Conservation (phyloP, 1,284 basidiomycete species). For the Tylopilus orsonianus region DNA sequence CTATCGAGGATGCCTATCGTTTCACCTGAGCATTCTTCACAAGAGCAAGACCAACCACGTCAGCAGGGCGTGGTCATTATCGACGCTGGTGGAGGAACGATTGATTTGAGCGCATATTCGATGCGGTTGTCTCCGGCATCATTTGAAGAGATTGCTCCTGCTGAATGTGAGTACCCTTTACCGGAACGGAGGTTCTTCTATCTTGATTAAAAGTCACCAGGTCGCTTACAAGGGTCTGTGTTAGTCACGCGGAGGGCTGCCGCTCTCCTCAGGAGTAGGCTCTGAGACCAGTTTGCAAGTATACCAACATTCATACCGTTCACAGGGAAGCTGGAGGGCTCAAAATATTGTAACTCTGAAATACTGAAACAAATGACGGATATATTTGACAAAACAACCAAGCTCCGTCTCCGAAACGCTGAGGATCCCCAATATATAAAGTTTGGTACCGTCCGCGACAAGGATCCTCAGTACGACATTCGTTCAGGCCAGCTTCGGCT, state of each 20-base stretch:
- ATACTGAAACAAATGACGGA: conserved; percentile 44
- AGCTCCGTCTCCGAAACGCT: conserved; percentile 43
- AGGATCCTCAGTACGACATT: conserved; percentile 45
- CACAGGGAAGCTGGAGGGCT: conserved; percentile 34
- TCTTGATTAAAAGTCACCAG: conserved; percentile 22
- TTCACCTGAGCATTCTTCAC: neutral
- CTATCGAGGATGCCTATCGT: conserved; percentile 20
- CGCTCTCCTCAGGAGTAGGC: conserved; percentile 36
- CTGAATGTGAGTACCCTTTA: conserved; percentile 40
- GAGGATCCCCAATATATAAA: conserved; percentile 47
- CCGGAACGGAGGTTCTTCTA: neutral
- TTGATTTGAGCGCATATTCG: conserved; percentile 52
- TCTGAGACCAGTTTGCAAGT: neutral
- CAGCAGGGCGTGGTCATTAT: conserved; percentile 48
- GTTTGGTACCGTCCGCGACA: conserved; percentile 49
- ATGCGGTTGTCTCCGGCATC: conserved; percentile 29
- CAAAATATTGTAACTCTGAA: conserved; percentile 32
- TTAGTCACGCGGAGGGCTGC: conserved; percentile 46
- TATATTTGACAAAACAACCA: conserved; percentile 53
- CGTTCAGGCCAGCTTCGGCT: conserved; percentile 47
- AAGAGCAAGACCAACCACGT: conserved; percentile 18
- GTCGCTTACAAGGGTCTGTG: conserved; percentile 38
- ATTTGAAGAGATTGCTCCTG: conserved; percentile 41
- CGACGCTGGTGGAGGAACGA: conserved; percentile 54
- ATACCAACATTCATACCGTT: conserved; percentile 15